These are phyloP conservation scores for Passiflora organensis DNA, from an alignment of 345 rosid species.

Conservation along the genomic window DNA sequence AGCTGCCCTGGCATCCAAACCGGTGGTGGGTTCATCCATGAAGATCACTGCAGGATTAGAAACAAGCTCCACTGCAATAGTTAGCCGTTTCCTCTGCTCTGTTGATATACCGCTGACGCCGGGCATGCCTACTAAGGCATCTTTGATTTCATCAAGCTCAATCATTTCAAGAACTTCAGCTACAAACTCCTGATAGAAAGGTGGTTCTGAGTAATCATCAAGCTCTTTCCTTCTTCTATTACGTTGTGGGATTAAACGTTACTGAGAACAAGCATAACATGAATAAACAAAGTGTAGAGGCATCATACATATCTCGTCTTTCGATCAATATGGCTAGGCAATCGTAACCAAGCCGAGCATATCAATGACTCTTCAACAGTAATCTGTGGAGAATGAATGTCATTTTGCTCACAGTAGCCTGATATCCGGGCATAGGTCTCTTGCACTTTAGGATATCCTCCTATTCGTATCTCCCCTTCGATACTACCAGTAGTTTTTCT, in stretches of 20 bases:
- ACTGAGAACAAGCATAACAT: too few species aligned
- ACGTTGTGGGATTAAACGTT: too few species aligned
- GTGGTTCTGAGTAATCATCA: not conserved
- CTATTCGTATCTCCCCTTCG: conserved; percentile 36
- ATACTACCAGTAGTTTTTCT: conserved; percentile 42
- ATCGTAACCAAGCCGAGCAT: conserved; percentile 38
- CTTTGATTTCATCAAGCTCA: conserved; percentile 48
- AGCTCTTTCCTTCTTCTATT: not conserved
- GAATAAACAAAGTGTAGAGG: not conserved
- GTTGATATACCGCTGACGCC: conserved; percentile 42
- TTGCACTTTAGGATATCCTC: conserved; percentile 45
- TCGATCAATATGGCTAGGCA: conserved; percentile 26
- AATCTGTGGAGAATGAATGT: conserved; percentile 41
- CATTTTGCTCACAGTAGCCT: conserved; percentile 43
- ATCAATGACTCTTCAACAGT: conserved; percentile 39
- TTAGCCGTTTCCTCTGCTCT: conserved; percentile 54
- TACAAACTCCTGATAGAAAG: conserved; percentile 35
- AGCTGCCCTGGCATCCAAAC: conserved; percentile 65
- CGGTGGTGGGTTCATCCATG: conserved; percentile 64
- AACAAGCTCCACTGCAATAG: conserved; percentile 57
- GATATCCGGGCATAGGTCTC: conserved; percentile 39
- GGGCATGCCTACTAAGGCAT: conserved; percentile 44
- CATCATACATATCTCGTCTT: conserved; percentile 35
- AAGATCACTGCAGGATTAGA: conserved; percentile 54
- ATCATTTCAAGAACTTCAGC: conserved; percentile 44